A percentile compares a stretch with the other conserved stretches of the same genome.
These are phyloP conservation scores for Phytophthora pini DNA, from an alignment of 352 stramenopile species.

Conservation along the genomic window DNA sequence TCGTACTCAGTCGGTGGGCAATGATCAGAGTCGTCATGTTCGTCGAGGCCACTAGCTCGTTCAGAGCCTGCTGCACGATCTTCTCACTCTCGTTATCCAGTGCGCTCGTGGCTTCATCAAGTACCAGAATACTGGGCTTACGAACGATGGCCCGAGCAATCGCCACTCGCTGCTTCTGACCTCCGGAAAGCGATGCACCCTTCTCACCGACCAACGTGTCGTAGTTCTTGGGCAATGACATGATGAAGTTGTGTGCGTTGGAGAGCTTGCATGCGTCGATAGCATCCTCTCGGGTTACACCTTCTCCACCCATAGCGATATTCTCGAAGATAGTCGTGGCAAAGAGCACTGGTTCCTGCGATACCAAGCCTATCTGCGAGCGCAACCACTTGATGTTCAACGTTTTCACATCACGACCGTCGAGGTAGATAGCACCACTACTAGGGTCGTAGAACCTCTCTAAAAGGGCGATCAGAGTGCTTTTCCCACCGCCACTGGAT, in stretches of 20 bases:
- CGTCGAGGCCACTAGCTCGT: constrained; percentile 38
- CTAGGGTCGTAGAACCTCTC: constrained; percentile 85
- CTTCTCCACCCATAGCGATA: constrained; percentile 76
- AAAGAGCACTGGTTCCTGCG: constrained; percentile 88
- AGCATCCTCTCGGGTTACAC: constrained; percentile 68
- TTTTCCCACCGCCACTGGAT: constrained; percentile 89
- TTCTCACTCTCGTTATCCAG: constrained; percentile 39
- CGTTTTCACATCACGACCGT: constrained; percentile 70
- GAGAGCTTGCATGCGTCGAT: constrained; percentile 81
- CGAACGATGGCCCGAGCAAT: constrained; percentile 25
- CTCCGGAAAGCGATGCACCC: constrained; percentile 57
- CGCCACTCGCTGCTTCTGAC: constrained; percentile 57
- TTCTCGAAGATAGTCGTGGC: constrained; percentile 89
- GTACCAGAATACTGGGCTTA: constrained; percentile 24
- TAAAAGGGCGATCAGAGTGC: constrained; percentile 78
- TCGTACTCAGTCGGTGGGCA: constrained; percentile 21
- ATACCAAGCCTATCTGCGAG: constrained; percentile 64
- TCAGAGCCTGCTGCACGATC: constrained; percentile 45
- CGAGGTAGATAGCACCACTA: constrained; percentile 69
- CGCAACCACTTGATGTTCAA: constrained; percentile 75
- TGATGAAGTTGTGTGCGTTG: constrained; percentile 92
- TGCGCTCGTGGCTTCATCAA: constrained; percentile 27
- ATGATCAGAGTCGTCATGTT: constrained; percentile 8
- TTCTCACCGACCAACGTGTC: constrained; percentile 81
- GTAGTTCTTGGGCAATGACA: constrained; percentile 86